Evolutionary conservation across 1,139 yeast species (phyloP).

Genomic region (Geotrichum carabidarum): DNA sequence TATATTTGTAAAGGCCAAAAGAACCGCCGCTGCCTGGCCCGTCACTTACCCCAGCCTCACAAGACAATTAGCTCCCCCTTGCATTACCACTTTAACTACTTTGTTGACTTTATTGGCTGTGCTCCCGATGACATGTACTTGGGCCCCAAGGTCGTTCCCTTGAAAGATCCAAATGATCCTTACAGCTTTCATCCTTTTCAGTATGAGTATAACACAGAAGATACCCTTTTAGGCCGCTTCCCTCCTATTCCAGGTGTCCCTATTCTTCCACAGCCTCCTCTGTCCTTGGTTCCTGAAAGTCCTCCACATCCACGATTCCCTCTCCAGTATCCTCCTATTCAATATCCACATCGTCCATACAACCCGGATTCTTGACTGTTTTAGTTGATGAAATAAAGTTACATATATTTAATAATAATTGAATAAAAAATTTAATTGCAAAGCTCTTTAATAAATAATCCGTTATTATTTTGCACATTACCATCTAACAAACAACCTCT

Average conservation of each 20-base stretch:
- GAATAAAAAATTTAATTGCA: neutral
- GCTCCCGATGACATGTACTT: neutral
- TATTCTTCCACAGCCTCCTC: too few relatives aligned
- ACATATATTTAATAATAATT: neutral
- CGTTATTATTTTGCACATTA: slow-evolving; percentile 6
- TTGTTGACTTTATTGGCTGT: slow-evolving; percentile 10
- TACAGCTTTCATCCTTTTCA: neutral
- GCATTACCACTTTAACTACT: slow-evolving; percentile 9
- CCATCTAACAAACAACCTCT: slow-evolving; percentile 1
- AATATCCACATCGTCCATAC: too few relatives aligned
- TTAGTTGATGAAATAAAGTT: too few relatives aligned
- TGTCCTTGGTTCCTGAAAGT: too few relatives aligned
- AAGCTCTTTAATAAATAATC: slow-evolving; percentile 3
- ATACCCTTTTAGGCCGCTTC: neutral
- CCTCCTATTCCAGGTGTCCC: too few relatives aligned
- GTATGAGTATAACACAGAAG: neutral
- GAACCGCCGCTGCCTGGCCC: slow-evolving; percentile 5
- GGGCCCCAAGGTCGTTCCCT: neutral
- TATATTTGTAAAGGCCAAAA: slow-evolving; percentile 10
- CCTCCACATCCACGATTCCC: too few relatives aligned
- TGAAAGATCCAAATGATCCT: neutral
- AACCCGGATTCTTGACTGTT: too few relatives aligned
- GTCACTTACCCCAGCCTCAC: slow-evolving; percentile 1
- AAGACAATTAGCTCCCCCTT: neutral
- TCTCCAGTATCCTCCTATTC: too few relatives aligned